phyloP scores from a whole-genome alignment of 1,284 basidiomycete genomes.

The Albatrellus sp. region DNA sequence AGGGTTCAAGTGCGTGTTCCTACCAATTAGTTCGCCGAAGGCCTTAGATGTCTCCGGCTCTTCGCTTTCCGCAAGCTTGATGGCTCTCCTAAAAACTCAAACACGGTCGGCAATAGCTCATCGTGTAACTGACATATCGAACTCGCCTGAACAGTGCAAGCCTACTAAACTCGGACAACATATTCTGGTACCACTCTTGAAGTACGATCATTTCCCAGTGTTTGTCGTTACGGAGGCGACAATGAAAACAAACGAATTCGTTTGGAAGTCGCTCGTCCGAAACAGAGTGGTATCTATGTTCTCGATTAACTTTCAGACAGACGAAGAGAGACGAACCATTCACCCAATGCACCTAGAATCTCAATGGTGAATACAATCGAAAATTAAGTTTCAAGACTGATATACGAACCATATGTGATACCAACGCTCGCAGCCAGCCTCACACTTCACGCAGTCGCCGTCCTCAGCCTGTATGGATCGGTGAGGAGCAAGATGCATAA shows the following conservation, averaged over 20 bases:
- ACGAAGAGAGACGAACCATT: conserved; percentile 5
- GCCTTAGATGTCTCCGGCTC: conserved; percentile 33
- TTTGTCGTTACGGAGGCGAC: conserved; percentile 47
- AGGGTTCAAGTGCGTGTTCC: conserved; percentile 10
- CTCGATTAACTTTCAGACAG: conserved; percentile 3
- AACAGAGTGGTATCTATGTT: conserved; percentile 46
- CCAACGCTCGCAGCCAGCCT: conserved; percentile 57
- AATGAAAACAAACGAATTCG: conserved; percentile 57
- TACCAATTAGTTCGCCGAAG: conserved; percentile 52
- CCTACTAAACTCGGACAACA: conserved; percentile 51
- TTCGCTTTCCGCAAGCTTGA: conserved; percentile 51
- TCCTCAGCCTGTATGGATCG: conserved; percentile 27
- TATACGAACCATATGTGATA: conserved; percentile 56
- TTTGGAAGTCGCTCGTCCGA: conserved; percentile 43
- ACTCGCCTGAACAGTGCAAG: conserved; percentile 56
- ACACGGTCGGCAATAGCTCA: conserved; percentile 2
- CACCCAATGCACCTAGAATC: conserved; percentile 66
- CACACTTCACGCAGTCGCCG: conserved; percentile 46
- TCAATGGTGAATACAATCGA: neutral
- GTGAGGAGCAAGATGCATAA: neutral
- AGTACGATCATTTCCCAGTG: conserved; percentile 57
- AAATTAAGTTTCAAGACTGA: neutral
- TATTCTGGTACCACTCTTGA: conserved; percentile 38
- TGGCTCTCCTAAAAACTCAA: conserved; percentile 42
- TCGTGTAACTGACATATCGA: neutral